Evolutionary conservation across 176 grass and related monocot genomes (phyloP).

Genomic region (Oryza australiensis): DNA sequence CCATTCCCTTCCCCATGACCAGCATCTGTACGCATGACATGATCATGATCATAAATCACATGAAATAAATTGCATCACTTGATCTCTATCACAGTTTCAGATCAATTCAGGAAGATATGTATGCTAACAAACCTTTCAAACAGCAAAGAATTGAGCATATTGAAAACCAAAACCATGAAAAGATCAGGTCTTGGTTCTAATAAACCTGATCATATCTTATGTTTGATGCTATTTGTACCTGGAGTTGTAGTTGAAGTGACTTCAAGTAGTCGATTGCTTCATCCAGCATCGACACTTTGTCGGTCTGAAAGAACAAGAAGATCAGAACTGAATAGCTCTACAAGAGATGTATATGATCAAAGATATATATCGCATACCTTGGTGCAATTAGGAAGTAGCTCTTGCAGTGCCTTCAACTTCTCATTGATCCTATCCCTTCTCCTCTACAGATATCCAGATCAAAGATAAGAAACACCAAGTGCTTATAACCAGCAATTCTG

Average conservation of each 20-base stretch:
- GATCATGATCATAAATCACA: background rate
- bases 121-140: background rate
- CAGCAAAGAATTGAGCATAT: background rate
- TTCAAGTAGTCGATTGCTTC: constrained; percentile 81
- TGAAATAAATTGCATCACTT: background rate
- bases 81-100: background rate
- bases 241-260: constrained; percentile 74
- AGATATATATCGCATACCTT: constrained; percentile 44
- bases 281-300: constrained; percentile 84
- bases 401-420: constrained; percentile 77
- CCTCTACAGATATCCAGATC: constrained; percentile 37
- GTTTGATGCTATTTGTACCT: constrained; percentile 49
- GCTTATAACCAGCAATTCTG: background rate
- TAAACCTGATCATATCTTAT: constrained; percentile 31
- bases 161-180: background rate
- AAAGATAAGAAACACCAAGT: background rate
- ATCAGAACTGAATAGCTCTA: background rate
- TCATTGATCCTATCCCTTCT: constrained; percentile 85
- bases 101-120: background rate
- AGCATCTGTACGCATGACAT: constrained; percentile 52
- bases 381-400: constrained; percentile 75
- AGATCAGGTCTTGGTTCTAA: background rate
- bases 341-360: background rate
- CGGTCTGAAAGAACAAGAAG: constrained; percentile 44
- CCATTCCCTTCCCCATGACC: constrained; percentile 74